These are phyloP conservation scores for Eurotiales sp. DNA, from an alignment of 2,329 filamentous ascomycete genomes.

Conservation along the genomic window DNA sequence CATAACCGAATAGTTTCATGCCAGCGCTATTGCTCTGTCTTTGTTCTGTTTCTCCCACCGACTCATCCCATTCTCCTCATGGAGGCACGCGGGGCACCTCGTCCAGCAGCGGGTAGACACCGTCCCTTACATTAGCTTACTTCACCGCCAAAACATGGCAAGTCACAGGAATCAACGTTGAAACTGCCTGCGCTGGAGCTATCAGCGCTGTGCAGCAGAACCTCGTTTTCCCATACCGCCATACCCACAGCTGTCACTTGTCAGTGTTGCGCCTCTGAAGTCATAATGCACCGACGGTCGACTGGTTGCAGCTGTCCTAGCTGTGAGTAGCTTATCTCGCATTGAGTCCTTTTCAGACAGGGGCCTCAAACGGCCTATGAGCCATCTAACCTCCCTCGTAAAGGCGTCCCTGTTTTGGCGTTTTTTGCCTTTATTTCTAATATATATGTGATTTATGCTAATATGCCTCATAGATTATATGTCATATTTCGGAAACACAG, in stretches of 20 bases:
- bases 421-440: constrained; percentile 6
- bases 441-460: neutral
- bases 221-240: too few species aligned
- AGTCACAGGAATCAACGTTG: neutral
- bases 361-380: neutral
- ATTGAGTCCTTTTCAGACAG: neutral
- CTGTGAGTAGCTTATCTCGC: neutral
- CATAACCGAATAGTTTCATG: neutral
- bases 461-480: constrained; percentile 2
- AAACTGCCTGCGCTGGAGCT: neutral
- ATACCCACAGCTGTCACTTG: too few species aligned
- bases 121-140: neutral
- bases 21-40: neutral
- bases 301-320: too few species aligned
- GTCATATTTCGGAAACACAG: neutral
- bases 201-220: neutral
- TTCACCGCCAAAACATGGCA: neutral
- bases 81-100: too few species aligned
- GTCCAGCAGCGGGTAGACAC: too few species aligned
- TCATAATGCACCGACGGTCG: too few species aligned
- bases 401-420: neutral
- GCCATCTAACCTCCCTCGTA: neutral
- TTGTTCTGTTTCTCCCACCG: neutral
- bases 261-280: neutral
- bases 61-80: too few species aligned